A percentile compares a stretch with the other conserved stretches of the same genome.
Conservation (phyloP, 495 filamentous ascomycete genomes). For the Talaromyces proteolyticus region DNA sequence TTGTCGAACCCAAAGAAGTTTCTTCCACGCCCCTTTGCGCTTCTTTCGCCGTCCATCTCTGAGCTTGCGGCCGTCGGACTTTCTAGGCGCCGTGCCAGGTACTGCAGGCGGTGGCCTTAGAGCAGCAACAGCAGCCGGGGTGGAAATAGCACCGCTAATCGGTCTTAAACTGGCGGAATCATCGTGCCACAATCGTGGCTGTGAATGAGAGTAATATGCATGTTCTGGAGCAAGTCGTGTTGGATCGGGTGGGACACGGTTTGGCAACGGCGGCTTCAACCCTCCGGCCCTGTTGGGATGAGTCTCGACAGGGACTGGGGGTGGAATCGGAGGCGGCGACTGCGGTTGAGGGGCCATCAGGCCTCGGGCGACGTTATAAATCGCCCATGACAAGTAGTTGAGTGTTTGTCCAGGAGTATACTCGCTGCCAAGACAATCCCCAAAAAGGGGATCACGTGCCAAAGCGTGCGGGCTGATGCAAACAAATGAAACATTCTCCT, state of each 20-base stretch:
- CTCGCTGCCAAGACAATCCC: no score
- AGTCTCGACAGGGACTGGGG: constrained; percentile 39
- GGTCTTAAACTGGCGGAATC: constrained; percentile 30
- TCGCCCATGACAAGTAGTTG: neutral
- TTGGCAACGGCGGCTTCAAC: constrained; percentile 32
- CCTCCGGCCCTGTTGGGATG: constrained; percentile 34
- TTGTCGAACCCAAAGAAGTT: constrained; percentile 96
- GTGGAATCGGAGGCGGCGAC: constrained; percentile 27
- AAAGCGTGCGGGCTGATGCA: no score
- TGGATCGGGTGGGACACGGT: constrained; percentile 46
- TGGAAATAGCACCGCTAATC: constrained; percentile 23
- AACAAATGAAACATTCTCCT: no score
- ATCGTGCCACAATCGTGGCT: constrained; percentile 46
- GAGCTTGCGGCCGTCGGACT: constrained; percentile 42
- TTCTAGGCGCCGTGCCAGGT: constrained; percentile 17
- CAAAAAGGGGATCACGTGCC: no score
- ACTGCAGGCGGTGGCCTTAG: constrained; percentile 32
- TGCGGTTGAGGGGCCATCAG: constrained; percentile 36
- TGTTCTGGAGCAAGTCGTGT: constrained; percentile 74
- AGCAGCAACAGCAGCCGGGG: constrained; percentile 26
- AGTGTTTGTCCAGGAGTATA: no score
- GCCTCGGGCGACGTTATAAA: constrained; percentile 8
- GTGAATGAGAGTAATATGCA: constrained; percentile 61
- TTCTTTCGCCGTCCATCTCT: constrained; percentile 53
- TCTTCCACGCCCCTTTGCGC: constrained; percentile 76